Evolutionary conservation across 1,284 basidiomycete genomes (phyloP), one percentile per base, ranked within the genome.

Genomic region (Moniliophthora roreri): DNA sequence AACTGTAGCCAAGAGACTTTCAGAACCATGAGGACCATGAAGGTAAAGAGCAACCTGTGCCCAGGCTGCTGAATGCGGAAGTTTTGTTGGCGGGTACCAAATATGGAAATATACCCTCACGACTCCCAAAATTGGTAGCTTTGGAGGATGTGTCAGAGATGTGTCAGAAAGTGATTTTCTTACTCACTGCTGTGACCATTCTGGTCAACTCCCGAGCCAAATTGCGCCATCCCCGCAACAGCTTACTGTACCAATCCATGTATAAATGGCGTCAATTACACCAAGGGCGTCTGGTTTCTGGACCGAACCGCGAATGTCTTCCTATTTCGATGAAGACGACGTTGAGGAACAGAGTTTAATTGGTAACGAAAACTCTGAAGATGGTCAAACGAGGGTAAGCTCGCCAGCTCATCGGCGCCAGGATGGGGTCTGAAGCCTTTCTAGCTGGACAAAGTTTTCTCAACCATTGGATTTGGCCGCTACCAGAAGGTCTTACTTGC

Each of bases 401-500:
- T 39, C 26, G 36, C 15, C 50, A 20, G 38, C 20, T 51, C 26
- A 10, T 4, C 9, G 20, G 15, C 21, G 13, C 21, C n/a, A 16
- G 24, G 2, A 26, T 18, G 37, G 36, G 18, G 15, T 21, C 38
- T 44, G 16, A 21, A n/a, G 34, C 1, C 13, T 37, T 38, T 36
- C 4, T 59, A 78, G 58, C 75, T 94, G 36, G 91, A 93, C 71
- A 87, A 81, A 65, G 95, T 91, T 1, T 89, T 95, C 70, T 91
- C 95, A 66, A 81, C 83, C 39, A 91, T 95, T 62, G 93, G 93
- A 28, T 94, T 95, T 87, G 93, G 93, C 1, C 82, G 80, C 54
- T 93, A 93, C 63, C 89, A 93, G 60, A 92, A 89, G 89, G 81
- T 82, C 21, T 70, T 93, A 48, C 67, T 93, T 41, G 89, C 87